These are phyloP conservation scores for Penicillium decumbens DNA, from an alignment of 2,329 filamentous ascomycete genomes.

Conservation along the genomic window DNA sequence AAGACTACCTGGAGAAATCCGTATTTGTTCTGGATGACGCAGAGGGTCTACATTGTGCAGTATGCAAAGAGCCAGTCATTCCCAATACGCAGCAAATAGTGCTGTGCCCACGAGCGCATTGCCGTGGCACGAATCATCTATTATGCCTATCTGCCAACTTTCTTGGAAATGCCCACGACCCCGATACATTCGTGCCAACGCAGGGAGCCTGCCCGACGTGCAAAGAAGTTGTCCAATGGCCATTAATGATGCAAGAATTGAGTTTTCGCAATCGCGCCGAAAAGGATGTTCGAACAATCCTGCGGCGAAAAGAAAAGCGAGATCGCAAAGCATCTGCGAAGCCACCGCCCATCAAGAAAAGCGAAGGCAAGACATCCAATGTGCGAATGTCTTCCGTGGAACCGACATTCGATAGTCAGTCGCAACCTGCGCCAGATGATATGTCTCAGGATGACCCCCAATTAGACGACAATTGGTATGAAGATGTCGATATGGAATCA, in stretches of 20 bases:
- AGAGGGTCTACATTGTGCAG: constrained; percentile 41
- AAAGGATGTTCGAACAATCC: constrained; percentile 60
- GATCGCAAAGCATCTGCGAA: constrained; percentile 24
- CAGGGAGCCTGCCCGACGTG: constrained; percentile 69
- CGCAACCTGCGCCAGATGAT: neutral
- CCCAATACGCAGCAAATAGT: constrained; percentile 42
- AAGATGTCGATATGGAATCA: constrained; percentile 25
- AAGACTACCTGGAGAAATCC: constrained; percentile 51
- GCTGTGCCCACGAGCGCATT: constrained; percentile 50
- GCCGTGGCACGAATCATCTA: constrained; percentile 51
- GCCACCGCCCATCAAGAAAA: neutral
- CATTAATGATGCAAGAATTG: constrained; percentile 74
- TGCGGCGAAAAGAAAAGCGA: constrained; percentile 56
- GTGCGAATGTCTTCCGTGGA: constrained; percentile 10
- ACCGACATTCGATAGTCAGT: constrained; percentile 1
- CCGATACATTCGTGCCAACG: constrained; percentile 57
- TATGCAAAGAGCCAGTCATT: constrained; percentile 46
- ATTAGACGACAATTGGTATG: constrained; percentile 35
- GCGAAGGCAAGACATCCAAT: neutral
- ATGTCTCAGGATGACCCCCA: constrained; percentile 22
- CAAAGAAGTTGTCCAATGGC: constrained; percentile 60
- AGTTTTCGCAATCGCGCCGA: constrained; percentile 66
- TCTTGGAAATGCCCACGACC: constrained; percentile 39
- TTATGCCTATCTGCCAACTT: constrained; percentile 53
- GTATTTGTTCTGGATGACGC: constrained; percentile 39